A percentile compares a stretch with the other conserved stretches of the same genome.
These are phyloP conservation scores for Diaporthe batatas DNA, from an alignment of 2,329 filamentous ascomycete genomes.

Conservation along the genomic window DNA sequence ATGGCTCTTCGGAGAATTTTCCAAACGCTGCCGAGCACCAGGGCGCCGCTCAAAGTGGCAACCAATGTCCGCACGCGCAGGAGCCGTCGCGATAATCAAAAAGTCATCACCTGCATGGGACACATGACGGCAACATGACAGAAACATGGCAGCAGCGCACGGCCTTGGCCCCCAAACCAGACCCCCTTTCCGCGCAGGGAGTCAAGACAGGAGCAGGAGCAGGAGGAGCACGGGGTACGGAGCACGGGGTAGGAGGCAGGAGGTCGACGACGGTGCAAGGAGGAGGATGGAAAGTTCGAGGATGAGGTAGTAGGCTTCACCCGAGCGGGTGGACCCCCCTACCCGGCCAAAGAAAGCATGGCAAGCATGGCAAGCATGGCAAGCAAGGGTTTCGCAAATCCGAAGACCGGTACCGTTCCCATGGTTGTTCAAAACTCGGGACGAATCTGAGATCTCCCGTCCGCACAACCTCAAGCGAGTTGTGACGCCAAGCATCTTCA, in stretches of 20 bases:
- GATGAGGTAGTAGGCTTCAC: conserved; percentile 21
- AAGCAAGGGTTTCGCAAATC: not conserved
- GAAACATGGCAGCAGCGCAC: not conserved
- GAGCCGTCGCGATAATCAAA: not conserved
- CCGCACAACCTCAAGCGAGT: conserved; percentile 30
- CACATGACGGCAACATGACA: too few relatives aligned
- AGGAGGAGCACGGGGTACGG: too few relatives aligned
- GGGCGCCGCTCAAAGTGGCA: conserved; percentile 25
- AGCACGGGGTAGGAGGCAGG: not conserved
- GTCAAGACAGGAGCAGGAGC: too few relatives aligned
- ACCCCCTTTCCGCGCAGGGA: conserved; percentile 31
- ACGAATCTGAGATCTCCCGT: conserved; percentile 19
- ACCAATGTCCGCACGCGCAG: conserved; percentile 29
- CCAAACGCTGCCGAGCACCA: conserved; percentile 19
- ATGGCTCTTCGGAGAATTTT: conserved; percentile 10
- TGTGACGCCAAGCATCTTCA: conserved; percentile 21
- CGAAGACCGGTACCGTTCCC: not conserved
- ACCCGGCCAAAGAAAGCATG: too few relatives aligned
- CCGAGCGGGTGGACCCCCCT: conserved; percentile 2
- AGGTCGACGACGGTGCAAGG: not conserved
- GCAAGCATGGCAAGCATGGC: conserved; percentile 18
- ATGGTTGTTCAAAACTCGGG: conserved; percentile 11
- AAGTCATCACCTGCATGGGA: conserved; percentile 6
- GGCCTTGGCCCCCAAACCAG: not conserved
- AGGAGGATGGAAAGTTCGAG: not conserved